Base-by-base conservation (phyloP, 1,284 basidiomycete genomes). In the Cutaneotrichosporon arboriforme region DNA sequence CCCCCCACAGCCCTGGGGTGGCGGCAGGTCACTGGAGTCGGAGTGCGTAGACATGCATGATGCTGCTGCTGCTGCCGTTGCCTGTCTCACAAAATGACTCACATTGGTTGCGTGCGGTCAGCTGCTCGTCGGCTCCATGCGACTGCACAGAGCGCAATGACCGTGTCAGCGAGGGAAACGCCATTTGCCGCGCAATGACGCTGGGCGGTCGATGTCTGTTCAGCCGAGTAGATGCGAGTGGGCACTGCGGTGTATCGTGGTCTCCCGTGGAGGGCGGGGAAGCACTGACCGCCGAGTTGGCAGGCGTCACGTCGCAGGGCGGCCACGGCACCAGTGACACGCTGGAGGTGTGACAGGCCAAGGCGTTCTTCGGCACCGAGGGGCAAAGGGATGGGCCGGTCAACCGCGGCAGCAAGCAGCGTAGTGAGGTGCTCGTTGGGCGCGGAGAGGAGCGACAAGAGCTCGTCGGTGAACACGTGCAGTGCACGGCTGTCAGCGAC, bases 401-500 rank as follows among this genome's bases (percentile, higher is more conserved):
- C 21, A 1, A 60, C 5, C 15, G 45, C 42, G 2, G 46, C 38
- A 4, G 44, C n/a, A 13, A 62, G 52, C 46, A 49, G 9, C 8
- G 26, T 26, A 4, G 13, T n/a, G 35, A 55, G 46, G 1, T 55
- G 80, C 18, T 42, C 47, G 12, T 23, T 23, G 1, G 43, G 20
- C 8, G 23, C 43, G 15, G 31, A 42, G 22, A 89, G 74, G 5
- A 88, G 73, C 10, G 68, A 61, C 66, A 87, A 84, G 65, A 88
- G 82, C 60, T 88, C 84, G 65, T 87, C 85, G 12, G 84, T 83
- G 56, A 84, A 84, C 52, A 79, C 77, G 69, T 89, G 86, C 15
- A 88, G 77, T 3, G 86, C 85, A 82, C 87, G 86, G 22, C 85
- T 86, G 65, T 89, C 87, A 9, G 85, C 86, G 37, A 88, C 68